phyloP scores from a whole-genome alignment of 331 rosid species.

The Ulmus americana region DNA sequence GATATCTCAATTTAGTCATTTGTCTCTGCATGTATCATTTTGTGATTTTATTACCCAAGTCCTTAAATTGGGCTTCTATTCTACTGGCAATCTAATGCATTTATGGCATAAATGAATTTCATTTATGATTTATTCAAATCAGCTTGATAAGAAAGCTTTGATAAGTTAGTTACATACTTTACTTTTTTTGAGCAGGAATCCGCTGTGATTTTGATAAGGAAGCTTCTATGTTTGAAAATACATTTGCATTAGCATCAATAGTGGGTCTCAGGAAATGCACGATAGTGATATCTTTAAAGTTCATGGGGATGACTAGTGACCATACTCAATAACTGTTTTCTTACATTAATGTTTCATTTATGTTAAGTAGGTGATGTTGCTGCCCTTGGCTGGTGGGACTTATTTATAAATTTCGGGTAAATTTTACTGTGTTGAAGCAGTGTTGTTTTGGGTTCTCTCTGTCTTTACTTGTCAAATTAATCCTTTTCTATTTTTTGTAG shows the following conservation, averaged over 20 bases:
- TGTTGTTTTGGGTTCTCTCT: slow-evolving; percentile 15
- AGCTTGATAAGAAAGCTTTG: too few relatives aligned
- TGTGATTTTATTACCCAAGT: background rate
- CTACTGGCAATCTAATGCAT: background rate
- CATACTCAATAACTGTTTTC: background rate
- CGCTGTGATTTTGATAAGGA: too few relatives aligned
- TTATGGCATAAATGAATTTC: background rate
- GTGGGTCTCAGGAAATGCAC: background rate
- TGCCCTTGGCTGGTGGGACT: slow-evolving; percentile 96
- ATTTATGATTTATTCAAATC: too few relatives aligned
- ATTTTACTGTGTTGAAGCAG: slow-evolving; percentile 13
- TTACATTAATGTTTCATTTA: slow-evolving; percentile 5
- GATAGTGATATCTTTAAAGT: slow-evolving; percentile 1
- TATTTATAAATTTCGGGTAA: slow-evolving; percentile 85
- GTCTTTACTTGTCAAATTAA: slow-evolving; percentile 19
- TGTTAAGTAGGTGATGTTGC: slow-evolving; percentile 69
- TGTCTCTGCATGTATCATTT: background rate
- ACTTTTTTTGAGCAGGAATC: too few relatives aligned
- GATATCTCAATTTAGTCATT: background rate
- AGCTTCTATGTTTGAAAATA: background rate
- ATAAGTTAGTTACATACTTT: too few relatives aligned
- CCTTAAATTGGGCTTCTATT: background rate
- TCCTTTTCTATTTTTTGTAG: slow-evolving; percentile 41
- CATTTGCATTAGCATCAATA: background rate
- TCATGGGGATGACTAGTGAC: background rate